Percentiles rank a stretch among this genome's conserved stretches.
phyloP scores from a whole-genome alignment of 805 yeast genomes.

The Lachancea waltii region DNA sequence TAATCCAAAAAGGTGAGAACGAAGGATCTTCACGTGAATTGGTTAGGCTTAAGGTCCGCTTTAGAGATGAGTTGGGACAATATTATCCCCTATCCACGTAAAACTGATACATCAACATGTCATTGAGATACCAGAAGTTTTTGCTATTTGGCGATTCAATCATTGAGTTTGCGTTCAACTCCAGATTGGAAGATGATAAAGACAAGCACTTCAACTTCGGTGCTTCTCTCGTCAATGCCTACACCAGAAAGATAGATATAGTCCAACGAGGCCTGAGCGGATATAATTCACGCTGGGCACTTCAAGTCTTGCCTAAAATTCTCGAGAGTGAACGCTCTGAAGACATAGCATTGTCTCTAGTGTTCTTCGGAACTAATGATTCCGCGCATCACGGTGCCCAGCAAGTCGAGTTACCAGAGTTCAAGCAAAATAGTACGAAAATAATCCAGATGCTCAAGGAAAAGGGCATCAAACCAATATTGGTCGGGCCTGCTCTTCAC shows the following conservation, averaged over 20 bases:
- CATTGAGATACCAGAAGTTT: conserved; percentile 36
- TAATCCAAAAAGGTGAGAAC: too few species aligned
- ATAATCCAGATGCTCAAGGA: conserved; percentile 38
- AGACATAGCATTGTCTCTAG: conserved; percentile 39
- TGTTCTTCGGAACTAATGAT: conserved; percentile 84
- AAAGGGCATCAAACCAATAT: conserved; percentile 44
- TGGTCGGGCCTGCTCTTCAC: conserved; percentile 59
- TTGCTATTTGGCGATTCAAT: conserved; percentile 68
- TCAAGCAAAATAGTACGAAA: conserved; percentile 39
- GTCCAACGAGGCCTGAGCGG: conserved; percentile 74
- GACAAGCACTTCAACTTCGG: conserved; percentile 41
- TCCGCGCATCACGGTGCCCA: conserved; percentile 41
- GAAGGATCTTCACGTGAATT: too few species aligned
- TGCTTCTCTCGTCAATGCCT: conserved; percentile 44
- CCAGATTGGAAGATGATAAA: conserved; percentile 22
- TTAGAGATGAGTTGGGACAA: too few species aligned
- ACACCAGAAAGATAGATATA: conserved; percentile 59
- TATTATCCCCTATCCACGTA: too few species aligned
- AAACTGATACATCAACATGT: conserved; percentile 1
- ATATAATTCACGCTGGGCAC: conserved; percentile 60
- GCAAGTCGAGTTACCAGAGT: conserved; percentile 47
- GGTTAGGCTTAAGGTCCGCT: too few species aligned
- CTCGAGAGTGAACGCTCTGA: conserved; percentile 42
- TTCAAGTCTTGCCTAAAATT: conserved; percentile 43
- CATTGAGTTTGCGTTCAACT: conserved; percentile 47